A percentile compares a stretch with the other conserved stretches of the same genome.
These are phyloP conservation scores for Ceriops zippeliana DNA, from an alignment of 345 rosid species.

Conservation along the genomic window DNA sequence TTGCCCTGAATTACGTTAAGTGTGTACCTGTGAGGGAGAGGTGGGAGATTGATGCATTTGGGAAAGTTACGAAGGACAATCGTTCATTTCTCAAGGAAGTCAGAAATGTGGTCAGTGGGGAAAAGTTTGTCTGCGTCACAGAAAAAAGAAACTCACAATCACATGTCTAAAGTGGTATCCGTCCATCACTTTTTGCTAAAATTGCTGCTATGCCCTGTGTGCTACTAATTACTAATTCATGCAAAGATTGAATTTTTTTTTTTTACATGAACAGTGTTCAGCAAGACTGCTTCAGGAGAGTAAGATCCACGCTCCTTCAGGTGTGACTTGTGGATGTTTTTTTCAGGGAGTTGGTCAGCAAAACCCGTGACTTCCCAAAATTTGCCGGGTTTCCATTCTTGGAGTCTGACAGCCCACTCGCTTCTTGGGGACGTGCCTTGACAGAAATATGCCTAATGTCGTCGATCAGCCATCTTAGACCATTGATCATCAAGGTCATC, in stretches of 20 bases:
- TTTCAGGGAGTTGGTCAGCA: neutral
- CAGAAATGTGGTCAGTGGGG: slow-evolving; percentile 18
- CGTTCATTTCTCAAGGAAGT: slow-evolving; percentile 17
- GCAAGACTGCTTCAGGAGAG: neutral
- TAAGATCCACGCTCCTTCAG: neutral
- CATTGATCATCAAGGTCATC: too few species aligned
- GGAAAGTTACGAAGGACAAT: neutral
- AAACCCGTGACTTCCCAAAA: neutral
- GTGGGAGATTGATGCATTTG: neutral
- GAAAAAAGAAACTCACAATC: slow-evolving; percentile 6
- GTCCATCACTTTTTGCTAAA: neutral
- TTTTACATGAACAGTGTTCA: neutral
- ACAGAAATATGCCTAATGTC: neutral
- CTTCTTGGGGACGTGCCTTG: neutral
- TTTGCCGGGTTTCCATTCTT: neutral
- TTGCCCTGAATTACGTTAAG: neutral
- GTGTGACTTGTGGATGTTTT: neutral
- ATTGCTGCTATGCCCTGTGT: neutral
- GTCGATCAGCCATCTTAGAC: too few species aligned
- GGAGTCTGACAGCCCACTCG: neutral
- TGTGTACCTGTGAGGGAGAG: too few species aligned
- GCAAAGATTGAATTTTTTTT: neutral
- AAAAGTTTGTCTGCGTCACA: slow-evolving; percentile 14
- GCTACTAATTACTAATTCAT: too few species aligned
- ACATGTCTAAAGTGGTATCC: neutral